Percentiles rank a stretch among this genome's conserved stretches.
Evolutionary conservation across 2,329 filamentous ascomycete species (phyloP).

Genomic region (Ceratocystiopsis brevicomis): DNA sequence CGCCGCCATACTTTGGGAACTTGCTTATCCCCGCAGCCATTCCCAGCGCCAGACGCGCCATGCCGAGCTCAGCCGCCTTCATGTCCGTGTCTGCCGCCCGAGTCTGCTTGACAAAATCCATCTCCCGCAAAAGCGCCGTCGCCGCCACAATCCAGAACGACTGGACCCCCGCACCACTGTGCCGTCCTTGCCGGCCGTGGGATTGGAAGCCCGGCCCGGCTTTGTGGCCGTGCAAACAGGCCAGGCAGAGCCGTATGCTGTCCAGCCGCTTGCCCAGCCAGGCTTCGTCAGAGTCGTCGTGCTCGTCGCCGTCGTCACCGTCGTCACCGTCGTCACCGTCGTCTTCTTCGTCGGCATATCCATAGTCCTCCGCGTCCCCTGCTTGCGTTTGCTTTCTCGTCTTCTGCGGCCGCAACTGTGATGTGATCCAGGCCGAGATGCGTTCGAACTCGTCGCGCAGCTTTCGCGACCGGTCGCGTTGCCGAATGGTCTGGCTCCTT

Average conservation of each 20-base stretch:
- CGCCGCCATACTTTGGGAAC: too few relatives aligned
- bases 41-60: constrained; percentile 1
- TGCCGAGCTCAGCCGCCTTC: not conserved
- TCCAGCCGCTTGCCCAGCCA: constrained; percentile 3
- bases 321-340: not conserved
- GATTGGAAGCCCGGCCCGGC: not conserved
- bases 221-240: constrained; percentile 10
- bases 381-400: too few relatives aligned
- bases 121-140: constrained; percentile 14
- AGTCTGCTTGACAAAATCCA: constrained; percentile 3
- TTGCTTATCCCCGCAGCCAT: not conserved
- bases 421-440: constrained; percentile 20
- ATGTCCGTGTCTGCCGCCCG: not conserved
- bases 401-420: constrained; percentile 10
- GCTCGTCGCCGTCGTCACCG: not conserved
- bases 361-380: not conserved
- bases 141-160: constrained; percentile 17
- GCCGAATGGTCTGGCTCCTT: constrained; percentile 28
- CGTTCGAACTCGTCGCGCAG: constrained; percentile 32
- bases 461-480: constrained; percentile 31
- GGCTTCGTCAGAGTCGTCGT: not conserved
- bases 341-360: not conserved
- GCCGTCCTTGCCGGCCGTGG: not conserved
- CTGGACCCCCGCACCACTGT: constrained; percentile 5
- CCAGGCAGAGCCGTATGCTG: constrained; percentile 15